These are phyloP conservation scores for Lactuca saligna DNA, from an alignment of 129 eudicot species.

Conservation along the genomic window DNA sequence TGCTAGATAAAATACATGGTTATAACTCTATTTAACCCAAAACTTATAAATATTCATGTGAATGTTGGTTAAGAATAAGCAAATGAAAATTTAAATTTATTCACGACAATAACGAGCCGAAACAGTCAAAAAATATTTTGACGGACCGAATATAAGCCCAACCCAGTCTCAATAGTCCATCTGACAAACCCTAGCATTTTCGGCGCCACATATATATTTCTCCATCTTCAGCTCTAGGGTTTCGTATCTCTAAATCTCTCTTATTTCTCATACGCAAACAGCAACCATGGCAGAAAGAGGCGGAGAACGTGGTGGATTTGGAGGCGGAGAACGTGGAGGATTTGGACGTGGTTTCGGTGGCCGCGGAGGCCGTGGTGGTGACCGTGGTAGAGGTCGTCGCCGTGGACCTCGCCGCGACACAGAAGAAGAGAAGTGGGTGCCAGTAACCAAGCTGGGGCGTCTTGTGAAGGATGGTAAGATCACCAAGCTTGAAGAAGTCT, in stretches of 20 bases:
- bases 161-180: slow-evolving; percentile 6
- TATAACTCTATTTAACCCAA: no score
- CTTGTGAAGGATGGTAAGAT: slow-evolving; percentile 55
- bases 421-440: slow-evolving; percentile 70
- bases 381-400: slow-evolving; percentile 56
- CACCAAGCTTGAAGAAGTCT: slow-evolving; percentile 51
- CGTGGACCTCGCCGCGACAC: slow-evolving; percentile 48
- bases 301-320: slow-evolving; percentile 31
- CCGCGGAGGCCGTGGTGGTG: slow-evolving; percentile 42
- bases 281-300: slow-evolving; percentile 38
- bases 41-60: no score
- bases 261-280: neutral
- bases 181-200: slow-evolving; percentile 17
- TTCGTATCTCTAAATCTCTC: slow-evolving; percentile 3
- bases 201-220: slow-evolving; percentile 13
- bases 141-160: neutral
- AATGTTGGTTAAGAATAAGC: no score
- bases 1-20: no score
- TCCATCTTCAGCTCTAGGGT: slow-evolving; percentile 19
- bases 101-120: no score
- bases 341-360: slow-evolving; percentile 37
- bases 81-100: no score
- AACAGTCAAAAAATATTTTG: no score
- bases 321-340: slow-evolving; percentile 32
- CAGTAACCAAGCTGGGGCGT: slow-evolving; percentile 75